These are phyloP conservation scores for Dothistroma septosporum DNA, from an alignment of 2,329 filamentous ascomycete genomes.

Conservation along the genomic window DNA sequence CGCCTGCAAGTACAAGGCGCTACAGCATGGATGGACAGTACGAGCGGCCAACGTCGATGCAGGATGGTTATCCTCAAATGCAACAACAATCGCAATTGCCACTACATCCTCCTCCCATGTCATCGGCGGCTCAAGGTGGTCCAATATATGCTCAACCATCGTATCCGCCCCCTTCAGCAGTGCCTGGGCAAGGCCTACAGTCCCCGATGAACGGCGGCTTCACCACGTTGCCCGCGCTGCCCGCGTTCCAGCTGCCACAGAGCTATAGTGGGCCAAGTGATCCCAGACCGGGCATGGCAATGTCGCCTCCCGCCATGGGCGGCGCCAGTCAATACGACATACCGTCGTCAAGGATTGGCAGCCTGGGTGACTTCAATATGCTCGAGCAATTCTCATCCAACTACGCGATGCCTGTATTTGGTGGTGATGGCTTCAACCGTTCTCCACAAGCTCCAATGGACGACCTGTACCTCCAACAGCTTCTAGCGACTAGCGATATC, in stretches of 20 bases:
- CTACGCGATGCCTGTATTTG: slow-evolving; percentile 80
- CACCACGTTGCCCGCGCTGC: slow-evolving; percentile 25
- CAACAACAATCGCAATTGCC: slow-evolving; percentile 16
- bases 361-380: slow-evolving; percentile 32
- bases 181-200: slow-evolving; percentile 18
- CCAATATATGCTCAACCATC: slow-evolving; percentile 23
- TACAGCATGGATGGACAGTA: slow-evolving; percentile 25
- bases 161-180: slow-evolving; percentile 16
- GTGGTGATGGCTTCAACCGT: slow-evolving; percentile 72
- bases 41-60: slow-evolving; percentile 13
- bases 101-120: slow-evolving; percentile 30
- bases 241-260: slow-evolving; percentile 25
- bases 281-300: slow-evolving; percentile 18
- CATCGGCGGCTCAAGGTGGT: slow-evolving; percentile 18
- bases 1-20: slow-evolving; percentile 14
- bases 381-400: slow-evolving; percentile 46
- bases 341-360: slow-evolving; percentile 22
- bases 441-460: slow-evolving; percentile 54
- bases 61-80: slow-evolving; percentile 15
- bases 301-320: slow-evolving; percentile 25
- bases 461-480: slow-evolving; percentile 27
- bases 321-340: slow-evolving; percentile 21
- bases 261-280: slow-evolving; percentile 8
- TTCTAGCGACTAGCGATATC: slow-evolving; percentile 21
- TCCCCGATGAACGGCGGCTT: slow-evolving; percentile 19